Conservation (phyloP, 805 yeast genomes). For the Starmerella bombicola region DNA sequence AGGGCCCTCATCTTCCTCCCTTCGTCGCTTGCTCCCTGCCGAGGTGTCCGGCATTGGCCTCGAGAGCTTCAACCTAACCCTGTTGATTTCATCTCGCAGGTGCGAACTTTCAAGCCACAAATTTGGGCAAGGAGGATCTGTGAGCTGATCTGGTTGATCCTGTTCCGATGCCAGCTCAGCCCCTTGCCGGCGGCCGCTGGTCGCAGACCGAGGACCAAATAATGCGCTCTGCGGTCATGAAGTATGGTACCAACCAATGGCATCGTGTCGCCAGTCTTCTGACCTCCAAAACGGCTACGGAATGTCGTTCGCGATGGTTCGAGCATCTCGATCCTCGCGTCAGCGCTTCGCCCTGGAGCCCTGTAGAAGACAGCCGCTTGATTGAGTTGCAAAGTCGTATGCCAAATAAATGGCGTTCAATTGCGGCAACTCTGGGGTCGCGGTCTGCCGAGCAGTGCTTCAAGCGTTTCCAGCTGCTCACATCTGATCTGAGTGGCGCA, state of each 20-base stretch:
- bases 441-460: slow-evolving; percentile 80
- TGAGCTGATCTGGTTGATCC: too few relatives aligned
- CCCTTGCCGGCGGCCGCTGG: slow-evolving; percentile 59
- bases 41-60: slow-evolving; percentile 1
- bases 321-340: slow-evolving; percentile 75
- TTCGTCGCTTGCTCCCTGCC: slow-evolving; percentile 4
- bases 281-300: slow-evolving; percentile 76
- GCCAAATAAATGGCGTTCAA: slow-evolving; percentile 92
- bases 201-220: slow-evolving; percentile 75
- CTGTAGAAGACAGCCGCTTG: slow-evolving; percentile 63
- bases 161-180: too few relatives aligned
- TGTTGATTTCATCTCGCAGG: too few relatives aligned
- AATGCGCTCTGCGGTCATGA: slow-evolving; percentile 77
- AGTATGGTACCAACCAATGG: slow-evolving; percentile 94
- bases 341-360: slow-evolving; percentile 52
- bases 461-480: slow-evolving; percentile 64
- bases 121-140: too few relatives aligned
- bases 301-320: slow-evolving; percentile 85
- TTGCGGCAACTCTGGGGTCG: slow-evolving; percentile 58
- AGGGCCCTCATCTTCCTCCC: slow-evolving; percentile 9
- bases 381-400: slow-evolving; percentile 52
- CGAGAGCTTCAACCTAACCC: not conserved
- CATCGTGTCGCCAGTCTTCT: slow-evolving; percentile 77
- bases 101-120: too few relatives aligned
- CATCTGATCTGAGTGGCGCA: not conserved